Evolutionary conservation across 139 green algal species (phyloP).

Genomic region (Chlorella vulgaris): DNA sequence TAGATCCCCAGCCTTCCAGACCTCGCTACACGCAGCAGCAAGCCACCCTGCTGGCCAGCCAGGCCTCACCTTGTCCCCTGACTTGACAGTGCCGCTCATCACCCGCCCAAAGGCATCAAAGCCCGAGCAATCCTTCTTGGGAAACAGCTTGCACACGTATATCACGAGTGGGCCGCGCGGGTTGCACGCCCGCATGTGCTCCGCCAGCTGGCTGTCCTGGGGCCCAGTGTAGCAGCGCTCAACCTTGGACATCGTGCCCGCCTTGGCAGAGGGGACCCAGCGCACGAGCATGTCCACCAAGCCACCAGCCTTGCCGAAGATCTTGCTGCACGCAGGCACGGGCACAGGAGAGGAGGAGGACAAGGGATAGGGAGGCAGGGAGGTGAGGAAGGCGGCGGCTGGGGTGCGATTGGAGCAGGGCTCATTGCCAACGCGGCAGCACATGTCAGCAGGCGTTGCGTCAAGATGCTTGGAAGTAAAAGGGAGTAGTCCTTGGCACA

Average conservation of each 20-base stretch:
- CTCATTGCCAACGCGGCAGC: no score
- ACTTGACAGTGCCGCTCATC: slow-evolving; percentile 86
- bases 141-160: slow-evolving; percentile 96
- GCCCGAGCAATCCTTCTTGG: slow-evolving; percentile 68
- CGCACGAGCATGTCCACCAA: slow-evolving; percentile 93
- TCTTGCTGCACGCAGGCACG: slow-evolving; percentile 14
- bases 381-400: background rate
- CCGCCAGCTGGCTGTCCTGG: slow-evolving; percentile 64
- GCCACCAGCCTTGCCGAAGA: slow-evolving; percentile 55
- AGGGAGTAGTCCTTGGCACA: no score
- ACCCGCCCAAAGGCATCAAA: slow-evolving; percentile 96
- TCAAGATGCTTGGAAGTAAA: no score
- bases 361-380: background rate
- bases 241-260: slow-evolving; percentile 78
- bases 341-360: background rate
- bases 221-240: slow-evolving; percentile 79
- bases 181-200: slow-evolving; percentile 81
- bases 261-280: slow-evolving; percentile 79
- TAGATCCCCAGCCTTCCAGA: background rate
- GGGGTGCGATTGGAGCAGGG: no score
- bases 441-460: no score
- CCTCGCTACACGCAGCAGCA: no score
- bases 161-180: slow-evolving; percentile 86
- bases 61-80: slow-evolving; percentile 77
- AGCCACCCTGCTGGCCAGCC: no score